Evolutionary conservation across 192 early-diverging fungal genomes (phyloP), one percentile per base, ranked within the genome.

Genomic region (Dissophora ornata): DNA sequence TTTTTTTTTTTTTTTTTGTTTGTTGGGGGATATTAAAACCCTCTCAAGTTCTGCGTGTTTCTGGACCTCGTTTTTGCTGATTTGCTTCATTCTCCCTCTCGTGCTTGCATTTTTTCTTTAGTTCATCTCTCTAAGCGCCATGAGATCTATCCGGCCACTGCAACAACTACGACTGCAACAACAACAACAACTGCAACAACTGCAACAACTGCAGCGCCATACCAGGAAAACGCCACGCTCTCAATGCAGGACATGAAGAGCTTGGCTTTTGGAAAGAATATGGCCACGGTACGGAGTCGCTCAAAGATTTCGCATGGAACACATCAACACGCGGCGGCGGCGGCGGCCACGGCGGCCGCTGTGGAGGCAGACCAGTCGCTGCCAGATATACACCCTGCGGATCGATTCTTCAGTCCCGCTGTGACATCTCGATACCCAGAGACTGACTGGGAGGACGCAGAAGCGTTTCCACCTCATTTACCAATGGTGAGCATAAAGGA

Each of bases 351-450:
- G n/a, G n/a, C n/a, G n/a, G n/a, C n/a, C n/a, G 36, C 36, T 38
- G 36, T 38, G 33, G 52, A 54, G 6, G 28, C 52, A 34, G 52
- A 28, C 2, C 41, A 33, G 26, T 42, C 1, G 33, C 32, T 19
- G 24, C 48, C 24, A 19, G 51, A 67, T 2, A 57, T 32, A 2
- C 47, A 67, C 36, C 73, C 73, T 26, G 73, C 64, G 15, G 73
- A 77, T 7, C 51, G 58, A 30, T 21, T 62, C 4, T 77, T 77
- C 53, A 32, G 33, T 19, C 64, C 73, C 15, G n/a, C 57, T 9
- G 73, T 77, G 16, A 77, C 73, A 3, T 67, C 64, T 51, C 49
- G 73, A 25, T 77, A 77, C 36, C 73, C 73, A 38, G 52, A 67
- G 25, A 61, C 22, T 28, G 65, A 77, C 32, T 77, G 73, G 73